These are phyloP conservation scores for Thelephora ganbajun DNA, from an alignment of 768 basidiomycete genomes.

Conservation along the genomic window DNA sequence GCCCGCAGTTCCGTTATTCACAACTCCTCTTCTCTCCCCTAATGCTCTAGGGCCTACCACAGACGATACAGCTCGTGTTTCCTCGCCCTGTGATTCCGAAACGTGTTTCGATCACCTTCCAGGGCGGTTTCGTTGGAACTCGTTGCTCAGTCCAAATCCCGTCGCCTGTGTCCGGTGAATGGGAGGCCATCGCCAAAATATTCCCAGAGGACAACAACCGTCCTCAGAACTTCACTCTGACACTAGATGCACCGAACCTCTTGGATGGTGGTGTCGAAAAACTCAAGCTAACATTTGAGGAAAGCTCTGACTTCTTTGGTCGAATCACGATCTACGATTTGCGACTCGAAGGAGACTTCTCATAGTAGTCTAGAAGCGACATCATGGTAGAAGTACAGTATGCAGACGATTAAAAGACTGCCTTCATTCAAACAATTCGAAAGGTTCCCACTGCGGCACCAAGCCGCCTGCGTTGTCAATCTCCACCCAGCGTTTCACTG, in stretches of 20 bases:
- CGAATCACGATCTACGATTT: conserved; percentile 66
- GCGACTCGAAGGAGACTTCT: conserved; percentile 9
- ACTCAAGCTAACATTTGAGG: conserved; percentile 60
- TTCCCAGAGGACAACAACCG: conserved; percentile 76
- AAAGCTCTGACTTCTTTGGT: conserved; percentile 79
- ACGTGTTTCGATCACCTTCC: conserved; percentile 53
- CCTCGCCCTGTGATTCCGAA: conserved; percentile 36
- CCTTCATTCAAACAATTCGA: conserved; percentile 28
- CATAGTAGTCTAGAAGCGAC: not conserved
- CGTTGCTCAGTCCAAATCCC: conserved; percentile 36
- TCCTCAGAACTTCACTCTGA: conserved; percentile 50
- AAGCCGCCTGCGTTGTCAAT: conserved; percentile 46
- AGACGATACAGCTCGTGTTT: conserved; percentile 59
- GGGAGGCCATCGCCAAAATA: conserved; percentile 38
- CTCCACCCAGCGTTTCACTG: conserved; percentile 44
- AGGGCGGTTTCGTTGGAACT: conserved; percentile 77
- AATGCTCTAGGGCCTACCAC: conserved; percentile 52
- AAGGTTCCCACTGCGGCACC: conserved; percentile 44
- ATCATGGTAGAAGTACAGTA: not conserved
- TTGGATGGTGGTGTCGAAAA: conserved; percentile 23
- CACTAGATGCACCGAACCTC: conserved; percentile 7
- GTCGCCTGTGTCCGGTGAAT: conserved; percentile 20
- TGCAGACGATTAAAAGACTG: not conserved
- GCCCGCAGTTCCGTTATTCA: not conserved
- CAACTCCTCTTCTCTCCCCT: not conserved